These are phyloP conservation scores for Kalmanozyma brasiliensis DNA, from an alignment of 1,284 basidiomycete species.

Conservation along the genomic window DNA sequence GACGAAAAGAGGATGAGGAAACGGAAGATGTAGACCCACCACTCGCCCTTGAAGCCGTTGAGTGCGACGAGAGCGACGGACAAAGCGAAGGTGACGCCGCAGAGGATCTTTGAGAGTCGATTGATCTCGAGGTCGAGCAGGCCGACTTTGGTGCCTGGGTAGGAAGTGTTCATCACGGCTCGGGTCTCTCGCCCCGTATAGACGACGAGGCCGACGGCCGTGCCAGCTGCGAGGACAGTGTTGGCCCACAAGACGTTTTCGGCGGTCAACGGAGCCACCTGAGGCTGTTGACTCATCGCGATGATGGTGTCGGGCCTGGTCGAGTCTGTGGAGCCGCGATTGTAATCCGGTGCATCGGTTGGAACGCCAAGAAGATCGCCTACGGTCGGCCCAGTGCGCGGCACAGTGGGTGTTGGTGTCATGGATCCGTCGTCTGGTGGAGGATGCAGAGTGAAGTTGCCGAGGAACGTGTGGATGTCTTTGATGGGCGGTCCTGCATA, in stretches of 20 bases:
- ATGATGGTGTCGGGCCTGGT: conserved; percentile 46
- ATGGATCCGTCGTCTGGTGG: conserved; percentile 26
- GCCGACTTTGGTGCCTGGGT: conserved; percentile 94
- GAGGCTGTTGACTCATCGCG: conserved; percentile 68
- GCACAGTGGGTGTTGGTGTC: conserved; percentile 19
- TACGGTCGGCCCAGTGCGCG: conserved; percentile 69
- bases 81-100: conserved; percentile 89
- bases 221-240: conserved; percentile 94
- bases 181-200: conserved; percentile 95
- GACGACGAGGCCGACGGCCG: conserved; percentile 88
- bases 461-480: conserved; percentile 95
- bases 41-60: conserved; percentile 93
- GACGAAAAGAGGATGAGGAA: conserved; percentile 98
- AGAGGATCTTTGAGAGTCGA: conserved; percentile 94
- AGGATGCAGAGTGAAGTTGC: conserved; percentile 83
- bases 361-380: conserved; percentile 29
- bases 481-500: conserved; percentile 92
- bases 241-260: conserved; percentile 98
- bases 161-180: conserved; percentile 99
- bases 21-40: conserved; percentile 95
- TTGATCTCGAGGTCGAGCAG: conserved; percentile 94
- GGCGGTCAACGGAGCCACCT: conserved; percentile 72
- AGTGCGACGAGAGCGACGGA: conserved; percentile 91
- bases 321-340: conserved; percentile 27
- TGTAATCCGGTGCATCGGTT: conserved; percentile 19